Evolutionary conservation across 306 rosid species (phyloP).

Genomic region (Adenanthera pavonina): DNA sequence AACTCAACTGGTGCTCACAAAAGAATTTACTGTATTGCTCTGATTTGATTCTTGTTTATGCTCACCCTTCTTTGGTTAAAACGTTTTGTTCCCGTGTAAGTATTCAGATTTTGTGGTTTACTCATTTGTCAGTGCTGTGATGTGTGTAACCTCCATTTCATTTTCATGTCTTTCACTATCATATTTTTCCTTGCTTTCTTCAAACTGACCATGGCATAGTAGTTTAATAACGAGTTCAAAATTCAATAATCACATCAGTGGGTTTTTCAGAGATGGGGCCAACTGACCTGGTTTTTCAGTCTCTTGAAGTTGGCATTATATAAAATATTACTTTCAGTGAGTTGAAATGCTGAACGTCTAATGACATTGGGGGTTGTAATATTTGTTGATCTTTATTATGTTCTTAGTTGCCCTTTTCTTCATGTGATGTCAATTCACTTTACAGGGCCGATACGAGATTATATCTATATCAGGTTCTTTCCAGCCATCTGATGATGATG

Average conservation of each 20-base stretch:
- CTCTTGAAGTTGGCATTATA: conserved; percentile 5
- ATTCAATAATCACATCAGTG: background rate
- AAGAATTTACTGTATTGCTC: background rate
- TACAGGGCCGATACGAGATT: conserved; percentile 81
- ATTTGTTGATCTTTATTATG: background rate
- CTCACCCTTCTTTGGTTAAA: background rate
- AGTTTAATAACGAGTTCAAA: conserved; percentile 2
- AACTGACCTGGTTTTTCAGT: conserved; percentile 4
- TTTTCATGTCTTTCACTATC: conserved; percentile 13
- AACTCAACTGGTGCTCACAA: background rate
- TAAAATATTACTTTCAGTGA: background rate
- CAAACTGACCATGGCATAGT: background rate
- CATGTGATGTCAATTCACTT: conserved; percentile 13
- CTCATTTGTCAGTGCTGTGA: background rate
- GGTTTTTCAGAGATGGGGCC: background rate
- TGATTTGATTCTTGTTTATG: conserved; percentile 18
- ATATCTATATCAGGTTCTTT: conserved; percentile 67
- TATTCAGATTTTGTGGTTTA: background rate
- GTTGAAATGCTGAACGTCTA: conserved; percentile 16
- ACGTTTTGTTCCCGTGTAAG: background rate
- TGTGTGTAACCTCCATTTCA: background rate
- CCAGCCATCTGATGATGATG: conserved; percentile 52
- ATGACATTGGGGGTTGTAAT: background rate
- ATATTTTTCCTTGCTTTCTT: background rate
- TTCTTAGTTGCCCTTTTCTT: conserved; percentile 27